These are phyloP conservation scores for Melanogaster broomeanus DNA, from an alignment of 768 basidiomycete genomes.

Conservation along the genomic window DNA sequence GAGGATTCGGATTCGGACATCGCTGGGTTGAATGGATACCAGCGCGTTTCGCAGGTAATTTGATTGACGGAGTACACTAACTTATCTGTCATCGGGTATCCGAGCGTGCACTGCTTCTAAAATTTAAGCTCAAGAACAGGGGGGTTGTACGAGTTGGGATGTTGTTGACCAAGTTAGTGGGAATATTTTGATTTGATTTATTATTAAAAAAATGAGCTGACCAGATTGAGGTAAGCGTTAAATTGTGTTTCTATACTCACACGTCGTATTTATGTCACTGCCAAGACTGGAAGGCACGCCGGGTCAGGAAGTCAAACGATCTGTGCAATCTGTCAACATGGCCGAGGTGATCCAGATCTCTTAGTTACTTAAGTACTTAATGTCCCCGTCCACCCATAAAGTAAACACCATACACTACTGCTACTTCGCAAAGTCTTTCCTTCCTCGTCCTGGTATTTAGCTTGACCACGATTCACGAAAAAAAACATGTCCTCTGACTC, in stretches of 20 bases:
- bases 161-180: conserved; percentile 23
- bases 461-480: too few relatives aligned
- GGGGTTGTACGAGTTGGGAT: conserved; percentile 5
- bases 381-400: conserved; percentile 46
- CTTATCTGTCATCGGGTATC: too few relatives aligned
- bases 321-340: conserved; percentile 32
- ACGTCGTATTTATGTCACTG: conserved; percentile 37
- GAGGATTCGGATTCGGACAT: conserved; percentile 1
- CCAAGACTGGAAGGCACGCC: conserved; percentile 38
- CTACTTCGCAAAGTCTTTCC: conserved; percentile 44
- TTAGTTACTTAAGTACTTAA: conserved; percentile 52
- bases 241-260: conserved; percentile 34
- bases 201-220: neutral
- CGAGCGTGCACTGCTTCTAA: conserved; percentile 38
- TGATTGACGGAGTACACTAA: conserved; percentile 29
- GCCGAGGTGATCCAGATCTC: conserved; percentile 51
- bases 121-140: conserved; percentile 36
- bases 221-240: conserved; percentile 26
- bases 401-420: conserved; percentile 52
- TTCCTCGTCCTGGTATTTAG: conserved; percentile 36
- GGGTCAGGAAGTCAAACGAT: conserved; percentile 34
- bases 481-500: conserved; percentile 53
- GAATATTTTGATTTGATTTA: conserved; percentile 11
- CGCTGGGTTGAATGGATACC: conserved; percentile 28
- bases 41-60: conserved; percentile 21